Evolutionary conservation across 306 rosid species (phyloP).

Genomic region (Vigna reflexopilosa): DNA sequence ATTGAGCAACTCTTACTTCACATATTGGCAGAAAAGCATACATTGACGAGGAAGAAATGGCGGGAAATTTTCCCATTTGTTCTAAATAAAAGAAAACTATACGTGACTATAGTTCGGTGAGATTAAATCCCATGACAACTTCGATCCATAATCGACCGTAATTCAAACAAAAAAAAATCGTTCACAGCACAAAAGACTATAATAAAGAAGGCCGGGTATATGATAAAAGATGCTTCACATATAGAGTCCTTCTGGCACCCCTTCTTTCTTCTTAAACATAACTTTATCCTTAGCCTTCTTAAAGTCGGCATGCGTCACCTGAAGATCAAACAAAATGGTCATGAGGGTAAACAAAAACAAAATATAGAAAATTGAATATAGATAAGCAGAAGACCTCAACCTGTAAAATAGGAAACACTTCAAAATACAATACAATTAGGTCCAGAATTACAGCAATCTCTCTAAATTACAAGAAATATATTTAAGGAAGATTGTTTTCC

Average conservation of each 20-base stretch:
- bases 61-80: background rate
- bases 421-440: background rate
- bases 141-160: slow-evolving; percentile 21
- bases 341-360: background rate
- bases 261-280: slow-evolving; percentile 99
- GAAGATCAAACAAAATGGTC: slow-evolving; percentile 25
- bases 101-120: slow-evolving; percentile 3
- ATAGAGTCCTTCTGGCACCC: slow-evolving; percentile 96
- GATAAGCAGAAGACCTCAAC: slow-evolving; percentile 14
- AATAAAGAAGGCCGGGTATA: background rate
- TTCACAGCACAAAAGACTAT: slow-evolving; percentile 25
- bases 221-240: slow-evolving; percentile 64
- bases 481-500: background rate
- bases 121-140: slow-evolving; percentile 32
- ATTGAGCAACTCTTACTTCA: background rate
- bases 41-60: background rate
- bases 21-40: background rate
- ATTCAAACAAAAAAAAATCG: slow-evolving; percentile 19
- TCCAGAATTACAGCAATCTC: background rate
- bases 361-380: slow-evolving; percentile 17
- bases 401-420: background rate
- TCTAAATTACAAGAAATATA: background rate
- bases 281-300: slow-evolving; percentile 99
- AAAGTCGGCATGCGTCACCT: slow-evolving; percentile 91
- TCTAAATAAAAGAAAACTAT: slow-evolving; percentile 9